These are phyloP conservation scores for Rubia yunnanensis DNA, from an alignment of 257 asterid genomes.

Conservation along the genomic window DNA sequence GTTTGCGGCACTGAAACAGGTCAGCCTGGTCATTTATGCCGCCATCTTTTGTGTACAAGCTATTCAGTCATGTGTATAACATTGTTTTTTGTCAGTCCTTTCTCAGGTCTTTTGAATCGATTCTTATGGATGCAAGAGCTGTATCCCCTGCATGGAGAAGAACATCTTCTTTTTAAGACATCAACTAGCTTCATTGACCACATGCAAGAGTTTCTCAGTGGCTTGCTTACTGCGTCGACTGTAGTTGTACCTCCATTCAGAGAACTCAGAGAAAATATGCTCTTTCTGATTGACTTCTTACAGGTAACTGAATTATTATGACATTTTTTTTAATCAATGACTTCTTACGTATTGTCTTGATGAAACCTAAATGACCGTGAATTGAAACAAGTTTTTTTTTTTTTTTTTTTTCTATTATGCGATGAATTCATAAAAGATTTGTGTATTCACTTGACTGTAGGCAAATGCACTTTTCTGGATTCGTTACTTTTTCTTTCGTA, in stretches of 20 bases:
- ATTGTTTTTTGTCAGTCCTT: constrained; percentile 15
- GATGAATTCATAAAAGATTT: not conserved
- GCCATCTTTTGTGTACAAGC: not conserved
- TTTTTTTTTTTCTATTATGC: not conserved
- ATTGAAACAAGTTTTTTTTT: not conserved
- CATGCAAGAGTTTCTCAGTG: constrained; percentile 85
- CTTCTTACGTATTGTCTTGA: not conserved
- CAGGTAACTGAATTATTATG: constrained; percentile 38
- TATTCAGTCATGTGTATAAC: constrained; percentile 4
- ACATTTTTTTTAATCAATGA: not conserved
- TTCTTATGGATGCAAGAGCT: constrained; percentile 76
- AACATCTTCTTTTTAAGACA: constrained; percentile 66
- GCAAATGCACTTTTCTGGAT: not conserved
- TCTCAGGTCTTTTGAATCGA: constrained; percentile 88
- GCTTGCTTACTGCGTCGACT: constrained; percentile 57
- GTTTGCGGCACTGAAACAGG: constrained; percentile 93
- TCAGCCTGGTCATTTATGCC: constrained; percentile 17
- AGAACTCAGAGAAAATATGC: constrained; percentile 66
- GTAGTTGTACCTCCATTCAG: constrained; percentile 88
- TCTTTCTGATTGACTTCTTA: constrained; percentile 42
- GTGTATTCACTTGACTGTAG: not conserved
- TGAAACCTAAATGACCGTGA: not conserved
- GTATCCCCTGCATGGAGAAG: constrained; percentile 62
- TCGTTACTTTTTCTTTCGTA: not conserved
- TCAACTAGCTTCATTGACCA: constrained; percentile 90